Percentiles rank a stretch among this genome's conserved stretches.
These are phyloP conservation scores for Raddia distichophylla DNA, from an alignment of 176 grass and related monocot species.

Conservation along the genomic window DNA sequence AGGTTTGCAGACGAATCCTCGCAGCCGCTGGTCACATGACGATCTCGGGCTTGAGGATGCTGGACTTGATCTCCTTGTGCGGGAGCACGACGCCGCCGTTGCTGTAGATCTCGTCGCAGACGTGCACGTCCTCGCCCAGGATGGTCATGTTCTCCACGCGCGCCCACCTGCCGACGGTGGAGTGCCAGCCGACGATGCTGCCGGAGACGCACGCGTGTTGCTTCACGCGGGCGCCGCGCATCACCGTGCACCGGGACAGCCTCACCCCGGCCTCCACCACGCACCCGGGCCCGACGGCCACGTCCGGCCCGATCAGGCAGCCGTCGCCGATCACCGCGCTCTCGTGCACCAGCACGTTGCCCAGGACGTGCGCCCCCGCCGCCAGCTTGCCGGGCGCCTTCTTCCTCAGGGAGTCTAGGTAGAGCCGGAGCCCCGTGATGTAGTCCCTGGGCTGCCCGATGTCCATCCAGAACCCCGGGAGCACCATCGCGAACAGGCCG, in stretches of 20 bases:
- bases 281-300: conserved; percentile 72
- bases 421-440: conserved; percentile 84
- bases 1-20: background rate
- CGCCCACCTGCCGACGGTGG: conserved; percentile 84
- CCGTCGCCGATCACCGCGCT: conserved; percentile 72
- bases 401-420: conserved; percentile 81
- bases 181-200: conserved; percentile 90
- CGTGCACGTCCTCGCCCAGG: conserved; percentile 86
- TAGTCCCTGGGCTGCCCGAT: conserved; percentile 90
- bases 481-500: conserved; percentile 69
- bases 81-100: conserved; percentile 90
- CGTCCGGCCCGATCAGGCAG: conserved; percentile 83
- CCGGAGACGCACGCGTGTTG: conserved; percentile 83
- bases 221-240: conserved; percentile 82
- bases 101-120: conserved; percentile 93
- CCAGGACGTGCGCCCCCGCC: conserved; percentile 62
- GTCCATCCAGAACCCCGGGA: conserved; percentile 94
- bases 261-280: conserved; percentile 80
- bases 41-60: conserved; percentile 87
- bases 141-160: conserved; percentile 96
- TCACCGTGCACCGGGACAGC: conserved; percentile 80
- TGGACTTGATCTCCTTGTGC: conserved; percentile 95
- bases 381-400: conserved; percentile 55
- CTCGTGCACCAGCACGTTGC: conserved; percentile 86
- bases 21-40: conserved; percentile 58